phyloP scores from a whole-genome alignment of 2,329 filamentous ascomycete species.

The Dactylellina leptospora region DNA sequence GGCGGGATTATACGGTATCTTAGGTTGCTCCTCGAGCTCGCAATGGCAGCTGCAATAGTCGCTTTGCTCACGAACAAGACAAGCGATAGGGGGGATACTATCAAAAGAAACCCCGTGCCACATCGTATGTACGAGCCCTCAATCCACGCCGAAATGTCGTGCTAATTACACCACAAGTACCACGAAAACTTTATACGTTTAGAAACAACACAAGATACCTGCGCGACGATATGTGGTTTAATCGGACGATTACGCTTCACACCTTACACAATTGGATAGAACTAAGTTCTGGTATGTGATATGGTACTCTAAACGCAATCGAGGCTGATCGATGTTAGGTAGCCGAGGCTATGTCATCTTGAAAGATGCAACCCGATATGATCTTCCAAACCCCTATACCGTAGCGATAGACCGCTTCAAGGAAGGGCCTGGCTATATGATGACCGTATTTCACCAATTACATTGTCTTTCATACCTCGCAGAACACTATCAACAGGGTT shows the following conservation, averaged over 20 bases:
- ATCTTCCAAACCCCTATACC: constrained; percentile 58
- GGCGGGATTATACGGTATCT: constrained; percentile 56
- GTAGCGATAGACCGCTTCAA: constrained; percentile 57
- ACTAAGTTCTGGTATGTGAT: constrained; percentile 58
- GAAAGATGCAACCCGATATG: constrained; percentile 57
- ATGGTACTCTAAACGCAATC: neutral
- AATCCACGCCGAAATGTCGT: neutral
- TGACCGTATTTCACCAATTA: constrained; percentile 61
- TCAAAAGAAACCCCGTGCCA: constrained; percentile 58
- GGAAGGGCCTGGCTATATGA: constrained; percentile 61
- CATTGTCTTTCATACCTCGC: constrained; percentile 61
- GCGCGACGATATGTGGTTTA: constrained; percentile 60
- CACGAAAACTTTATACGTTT: constrained; percentile 60
- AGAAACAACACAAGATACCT: constrained; percentile 58
- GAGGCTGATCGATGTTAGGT: constrained; percentile 50
- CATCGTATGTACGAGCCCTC: constrained; percentile 56
- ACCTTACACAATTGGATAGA: constrained; percentile 60
- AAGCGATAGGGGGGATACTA: constrained; percentile 44
- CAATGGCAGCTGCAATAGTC: constrained; percentile 58
- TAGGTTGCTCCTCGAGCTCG: constrained; percentile 58
- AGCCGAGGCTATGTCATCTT: constrained; percentile 60
- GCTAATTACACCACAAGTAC: constrained; percentile 56
- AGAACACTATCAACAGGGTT: constrained; percentile 60
- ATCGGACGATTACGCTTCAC: constrained; percentile 58
- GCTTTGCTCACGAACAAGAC: constrained; percentile 55